A percentile compares a stretch with the other conserved stretches of the same genome.
These are phyloP conservation scores for Coccinonectria pachysandricola DNA, from an alignment of 2,329 filamentous ascomycete genomes.

Conservation along the genomic window DNA sequence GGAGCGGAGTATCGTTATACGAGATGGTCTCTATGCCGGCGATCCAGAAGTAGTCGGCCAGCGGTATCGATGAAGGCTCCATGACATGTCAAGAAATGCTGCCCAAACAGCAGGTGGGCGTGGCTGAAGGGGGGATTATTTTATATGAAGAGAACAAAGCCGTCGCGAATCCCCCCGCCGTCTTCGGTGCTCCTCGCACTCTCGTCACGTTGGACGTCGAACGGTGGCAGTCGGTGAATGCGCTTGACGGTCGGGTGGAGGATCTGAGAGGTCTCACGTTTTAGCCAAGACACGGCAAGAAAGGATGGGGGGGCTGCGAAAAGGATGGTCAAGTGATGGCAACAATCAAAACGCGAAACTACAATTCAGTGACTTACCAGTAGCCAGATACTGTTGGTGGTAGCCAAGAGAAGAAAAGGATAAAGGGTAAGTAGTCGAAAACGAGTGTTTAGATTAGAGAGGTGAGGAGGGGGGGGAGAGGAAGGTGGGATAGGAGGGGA, in stretches of 20 bases:
- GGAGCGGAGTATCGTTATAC: slow-evolving; percentile 45
- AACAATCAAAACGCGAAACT: too few species aligned
- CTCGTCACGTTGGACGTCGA: neutral
- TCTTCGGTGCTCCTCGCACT: slow-evolving; percentile 1
- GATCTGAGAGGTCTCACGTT: too few species aligned
- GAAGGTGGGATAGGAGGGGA: neutral
- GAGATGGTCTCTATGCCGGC: slow-evolving; percentile 58
- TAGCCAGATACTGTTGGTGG: slow-evolving; percentile 1
- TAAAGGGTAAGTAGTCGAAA: slow-evolving; percentile 1
- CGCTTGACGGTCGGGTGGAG: too few species aligned
- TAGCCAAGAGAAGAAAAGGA: slow-evolving; percentile 4
- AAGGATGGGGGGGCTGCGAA: too few species aligned
- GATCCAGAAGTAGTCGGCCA: slow-evolving; percentile 70
- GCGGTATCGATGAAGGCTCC: slow-evolving; percentile 51
- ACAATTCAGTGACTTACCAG: too few species aligned
- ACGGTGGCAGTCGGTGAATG: neutral
- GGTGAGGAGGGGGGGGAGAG: slow-evolving; percentile 2
- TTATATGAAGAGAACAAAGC: too few species aligned
- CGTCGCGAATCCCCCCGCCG: too few species aligned
- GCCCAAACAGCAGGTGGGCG: slow-evolving; percentile 15
- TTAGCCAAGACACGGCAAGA: too few species aligned
- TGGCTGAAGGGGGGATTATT: too few species aligned
- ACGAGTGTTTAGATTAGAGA: too few species aligned
- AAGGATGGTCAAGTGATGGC: too few species aligned
- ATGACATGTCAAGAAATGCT: slow-evolving; percentile 37